Base-by-base conservation (phyloP, 2,329 filamentous ascomycete species). In the Pseudogymnoascus sp. region DNA sequence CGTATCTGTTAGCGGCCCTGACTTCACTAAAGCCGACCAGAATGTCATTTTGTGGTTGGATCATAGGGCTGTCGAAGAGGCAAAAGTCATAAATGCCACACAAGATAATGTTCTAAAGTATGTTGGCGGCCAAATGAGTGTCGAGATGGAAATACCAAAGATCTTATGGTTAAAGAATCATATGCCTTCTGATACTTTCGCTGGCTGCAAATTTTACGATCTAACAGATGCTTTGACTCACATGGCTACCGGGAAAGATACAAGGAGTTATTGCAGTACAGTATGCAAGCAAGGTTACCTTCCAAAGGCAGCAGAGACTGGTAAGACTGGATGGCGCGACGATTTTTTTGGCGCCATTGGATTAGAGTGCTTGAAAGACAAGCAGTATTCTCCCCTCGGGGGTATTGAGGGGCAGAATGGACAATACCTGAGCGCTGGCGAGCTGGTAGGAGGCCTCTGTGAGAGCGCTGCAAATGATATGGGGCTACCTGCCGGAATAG, bases 81-180 rank as follows among this genome's bases (percentile, higher is more conserved):
- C 93, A 0, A 87, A 90, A 66, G 89, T 90, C 77, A 96, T 99
- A 79, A 99, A 99, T 75, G 85, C 86, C 62, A 97, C 94, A 2
- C 83, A 87, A 61, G 94, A 99, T 80, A 94, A 95, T 75, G 81
- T 99, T 61, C 84, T 99, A 64, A 89, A 92, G 71, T 99, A 99
- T 73, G 94, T 99, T 16, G 94, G 94, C 69, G 94, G 94, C 66
- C 93, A 89, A 74, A 99, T 99, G 94, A 96, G 91, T 74, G 93
- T 97, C 67, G 94, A 99, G 80, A 99, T 99, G 94, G 94, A 99
- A 75, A 95, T 99, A 62, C 94, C 94, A 66, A 99, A 99, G 78
- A 91, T 97, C 1, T 82, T 97, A 63, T 99, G 94, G 94, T 82
- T 99, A 72, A 97, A 97, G 83, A 96, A 96, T 76, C 85, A 97